Evolutionary conservation across 2,329 filamentous ascomycete genomes (phyloP), one percentile per base, ranked within the genome.

Genomic region (Hortaea sp.): DNA sequence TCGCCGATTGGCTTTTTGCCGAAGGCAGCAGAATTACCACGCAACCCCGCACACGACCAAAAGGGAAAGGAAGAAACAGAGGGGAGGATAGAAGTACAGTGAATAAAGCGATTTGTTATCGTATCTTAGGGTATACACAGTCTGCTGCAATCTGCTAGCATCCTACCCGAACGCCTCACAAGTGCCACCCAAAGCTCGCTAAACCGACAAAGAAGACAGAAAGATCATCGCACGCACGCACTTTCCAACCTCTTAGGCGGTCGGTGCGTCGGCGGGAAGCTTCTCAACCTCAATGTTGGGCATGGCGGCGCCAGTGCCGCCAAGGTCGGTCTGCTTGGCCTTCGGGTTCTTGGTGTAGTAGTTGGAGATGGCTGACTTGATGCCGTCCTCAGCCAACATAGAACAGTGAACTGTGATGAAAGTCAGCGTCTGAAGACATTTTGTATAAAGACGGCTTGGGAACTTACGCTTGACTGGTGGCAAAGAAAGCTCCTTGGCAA

Each of bases 301-400:
- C 60, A 89, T 74, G 57, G 81, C 73, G 43, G 80, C 76, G 45
- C 74, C 79, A 28, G 84, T 89, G 56, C 87, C 86, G 46, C 83
- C 81, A 7, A 95, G 77, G 63, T 89, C 80, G 35, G 88, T 94
- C 47, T 74, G 63, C 60, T 79, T 78, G 32, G 80, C 80, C 52
- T 84, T 81, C 49, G 87, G 86, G 71, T 94, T 92, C 77, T 94
- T 92, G 63, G 81, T 85, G 72, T 90, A 87, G 73, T 92, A 94
- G 68, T 94, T 87, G 53, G 80, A 83, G 63, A 94, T 92, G 56
- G 88, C 88, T 34, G 85, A 88, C 70, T 92, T 92, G 76, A 94
- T 94, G 53, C 87, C 88, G 63, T 94, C 87, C 67, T 94, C 88
- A 10, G 88, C 88, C 55, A 94, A 77, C 85, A 94, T 92, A 43